Conservation (phyloP, 345 rosid genomes). For the Barbarea vulgaris region DNA sequence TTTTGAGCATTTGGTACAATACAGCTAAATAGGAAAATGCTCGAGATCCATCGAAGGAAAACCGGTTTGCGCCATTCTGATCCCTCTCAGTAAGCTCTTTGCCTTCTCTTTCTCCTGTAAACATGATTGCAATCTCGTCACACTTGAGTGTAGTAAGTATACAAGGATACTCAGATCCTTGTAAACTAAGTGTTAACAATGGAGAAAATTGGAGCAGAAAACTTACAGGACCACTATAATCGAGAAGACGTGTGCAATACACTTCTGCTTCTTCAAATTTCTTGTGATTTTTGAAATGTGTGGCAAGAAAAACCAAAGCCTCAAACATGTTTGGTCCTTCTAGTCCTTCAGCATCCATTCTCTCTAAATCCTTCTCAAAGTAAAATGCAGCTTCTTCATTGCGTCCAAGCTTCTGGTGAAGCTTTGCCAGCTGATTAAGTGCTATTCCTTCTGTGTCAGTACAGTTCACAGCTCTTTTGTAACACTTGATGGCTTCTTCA, state of each 20-base stretch:
- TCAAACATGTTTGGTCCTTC: conserved; percentile 92
- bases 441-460: conserved; percentile 94
- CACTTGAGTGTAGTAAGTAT: not conserved
- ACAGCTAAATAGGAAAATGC: conserved; percentile 64
- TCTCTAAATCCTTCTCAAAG: conserved; percentile 84
- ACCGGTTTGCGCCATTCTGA: conserved; percentile 60
- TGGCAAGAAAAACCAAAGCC: conserved; percentile 81
- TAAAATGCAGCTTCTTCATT: conserved; percentile 88
- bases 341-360: conserved; percentile 96
- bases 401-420: conserved; percentile 66
- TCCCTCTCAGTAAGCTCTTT: conserved; percentile 77
- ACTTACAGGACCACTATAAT: conserved; percentile 92
- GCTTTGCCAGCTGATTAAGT: conserved; percentile 77
- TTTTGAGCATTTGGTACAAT: conserved; percentile 11
- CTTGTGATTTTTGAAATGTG: conserved; percentile 63
- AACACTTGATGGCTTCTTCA: conserved; percentile 94
- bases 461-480: conserved; percentile 79
- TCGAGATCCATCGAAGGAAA: conserved; percentile 76
- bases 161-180: not conserved
- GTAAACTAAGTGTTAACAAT: not conserved
- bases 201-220: conserved; percentile 10
- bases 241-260: conserved; percentile 89
- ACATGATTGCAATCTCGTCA: conserved; percentile 31
- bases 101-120: conserved; percentile 90
- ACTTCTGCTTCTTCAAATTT: conserved; percentile 95